phyloP scores from a whole-genome alignment of 1,139 yeast genomes.

The Magnusiomyces tetraspermus region DNA sequence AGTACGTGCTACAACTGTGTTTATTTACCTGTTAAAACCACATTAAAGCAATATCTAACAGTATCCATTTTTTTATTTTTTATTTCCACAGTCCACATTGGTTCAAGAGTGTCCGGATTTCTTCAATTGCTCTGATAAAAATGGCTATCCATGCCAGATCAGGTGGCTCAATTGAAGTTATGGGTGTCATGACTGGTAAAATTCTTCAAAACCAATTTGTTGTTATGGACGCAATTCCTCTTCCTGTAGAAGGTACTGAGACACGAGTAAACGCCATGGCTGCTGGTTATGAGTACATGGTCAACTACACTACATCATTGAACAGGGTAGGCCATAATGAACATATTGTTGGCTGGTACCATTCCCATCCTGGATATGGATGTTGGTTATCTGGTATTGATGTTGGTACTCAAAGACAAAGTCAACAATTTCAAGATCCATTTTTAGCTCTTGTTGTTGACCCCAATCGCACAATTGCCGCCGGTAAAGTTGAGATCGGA shows the following conservation, averaged over 20 bases:
- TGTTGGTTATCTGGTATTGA: slow-evolving; percentile 90
- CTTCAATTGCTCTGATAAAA: slow-evolving; percentile 66
- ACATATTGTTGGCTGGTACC: slow-evolving; percentile 77
- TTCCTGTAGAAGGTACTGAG: slow-evolving; percentile 95
- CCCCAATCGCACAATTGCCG: slow-evolving; percentile 58
- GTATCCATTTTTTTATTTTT: slow-evolving; percentile 5
- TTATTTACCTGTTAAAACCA: background rate
- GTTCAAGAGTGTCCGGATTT: slow-evolving; percentile 57
- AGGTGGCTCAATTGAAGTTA: slow-evolving; percentile 86
- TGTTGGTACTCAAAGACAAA: slow-evolving; percentile 74
- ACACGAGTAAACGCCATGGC: slow-evolving; percentile 90
- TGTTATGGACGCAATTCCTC: slow-evolving; percentile 71
- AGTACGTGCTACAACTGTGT: slow-evolving; percentile 21
- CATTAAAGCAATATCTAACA: slow-evolving; percentile 22
- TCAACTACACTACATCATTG: slow-evolving; percentile 58
- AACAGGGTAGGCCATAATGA: slow-evolving; percentile 44
- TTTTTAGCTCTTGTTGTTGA: slow-evolving; percentile 83
- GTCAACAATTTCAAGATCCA: slow-evolving; percentile 86
- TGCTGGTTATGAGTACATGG: slow-evolving; percentile 94
- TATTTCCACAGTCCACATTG: slow-evolving; percentile 38
- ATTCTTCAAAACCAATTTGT: slow-evolving; percentile 50
- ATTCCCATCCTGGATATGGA: slow-evolving; percentile 99
- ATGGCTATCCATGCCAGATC: slow-evolving; percentile 75
- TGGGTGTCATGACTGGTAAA: slow-evolving; percentile 91
- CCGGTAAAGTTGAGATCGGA: slow-evolving; percentile 74